Percentiles rank a stretch among this genome's conserved stretches.
Evolutionary conservation across 2,329 filamentous ascomycete genomes (phyloP).

Genomic region (Penicillium sp.): DNA sequence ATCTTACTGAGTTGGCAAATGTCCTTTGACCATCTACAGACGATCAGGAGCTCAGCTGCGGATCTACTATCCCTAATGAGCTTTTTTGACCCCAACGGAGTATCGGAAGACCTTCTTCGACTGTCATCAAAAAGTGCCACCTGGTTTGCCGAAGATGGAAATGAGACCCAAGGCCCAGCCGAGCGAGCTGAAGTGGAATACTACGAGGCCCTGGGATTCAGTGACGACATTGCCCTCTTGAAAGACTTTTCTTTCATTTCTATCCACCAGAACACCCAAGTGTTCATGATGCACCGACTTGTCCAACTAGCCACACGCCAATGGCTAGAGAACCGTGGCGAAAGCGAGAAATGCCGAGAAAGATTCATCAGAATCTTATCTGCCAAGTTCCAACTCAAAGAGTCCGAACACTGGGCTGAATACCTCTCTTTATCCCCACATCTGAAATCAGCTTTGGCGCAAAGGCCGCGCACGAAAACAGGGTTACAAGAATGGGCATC

Average conservation of each 20-base stretch:
- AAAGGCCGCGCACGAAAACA: constrained; percentile 3
- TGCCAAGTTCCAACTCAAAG: constrained; percentile 17
- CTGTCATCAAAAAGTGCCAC: background rate
- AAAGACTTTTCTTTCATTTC: constrained; percentile 25
- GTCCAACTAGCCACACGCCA: constrained; percentile 25
- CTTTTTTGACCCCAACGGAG: constrained; percentile 28
- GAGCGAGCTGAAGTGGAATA: background rate
- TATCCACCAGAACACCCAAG: background rate
- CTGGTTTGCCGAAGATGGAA: background rate
- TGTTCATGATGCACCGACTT: constrained; percentile 29
- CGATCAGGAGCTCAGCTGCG: constrained; percentile 22
- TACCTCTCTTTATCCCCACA: constrained; percentile 30
- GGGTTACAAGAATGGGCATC: background rate
- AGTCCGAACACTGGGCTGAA: constrained; percentile 26
- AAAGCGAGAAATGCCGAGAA: constrained; percentile 29
- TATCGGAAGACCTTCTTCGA: constrained; percentile 24
- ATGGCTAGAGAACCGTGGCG: constrained; percentile 27
- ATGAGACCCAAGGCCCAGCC: background rate
- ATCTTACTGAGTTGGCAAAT: constrained; percentile 37
- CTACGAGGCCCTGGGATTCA: constrained; percentile 5
- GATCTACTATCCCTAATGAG: constrained; percentile 31
- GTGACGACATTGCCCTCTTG: constrained; percentile 23
- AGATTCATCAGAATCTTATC: constrained; percentile 21
- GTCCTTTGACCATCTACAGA: constrained; percentile 32
- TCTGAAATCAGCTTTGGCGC: constrained; percentile 12